phyloP scores from a whole-genome alignment of 208 protist species.

The Acanthamoeba triangularis region DNA sequence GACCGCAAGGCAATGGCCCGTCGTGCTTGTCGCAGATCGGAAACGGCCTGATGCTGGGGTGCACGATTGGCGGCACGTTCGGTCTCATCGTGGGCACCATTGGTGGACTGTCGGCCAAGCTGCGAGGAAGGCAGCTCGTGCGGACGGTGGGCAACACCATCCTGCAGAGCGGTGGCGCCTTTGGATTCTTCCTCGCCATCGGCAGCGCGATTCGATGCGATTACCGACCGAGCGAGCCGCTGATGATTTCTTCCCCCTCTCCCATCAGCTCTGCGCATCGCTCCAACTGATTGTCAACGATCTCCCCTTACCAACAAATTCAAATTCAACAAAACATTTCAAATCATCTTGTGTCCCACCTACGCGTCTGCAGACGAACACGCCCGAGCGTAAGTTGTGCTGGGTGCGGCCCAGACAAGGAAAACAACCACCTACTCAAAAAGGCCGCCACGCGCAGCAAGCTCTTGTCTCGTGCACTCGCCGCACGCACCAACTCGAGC shows the following conservation, averaged over 20 bases:
- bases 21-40: constrained; percentile 33
- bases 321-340: too few relatives aligned
- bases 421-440: too few relatives aligned
- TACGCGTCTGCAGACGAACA: too few relatives aligned
- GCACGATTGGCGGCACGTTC: constrained; percentile 49
- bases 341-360: too few relatives aligned
- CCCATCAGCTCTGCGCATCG: background rate
- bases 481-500: too few relatives aligned
- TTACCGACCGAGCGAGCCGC: background rate
- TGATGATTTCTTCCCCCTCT: constrained; percentile 4
- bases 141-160: constrained; percentile 60
- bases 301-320: background rate
- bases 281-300: background rate
- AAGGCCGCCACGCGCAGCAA: too few relatives aligned
- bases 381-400: too few relatives aligned
- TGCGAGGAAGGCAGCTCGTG: constrained; percentile 58
- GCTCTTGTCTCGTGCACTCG: too few relatives aligned
- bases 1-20: constrained; percentile 21
- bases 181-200: constrained; percentile 64
- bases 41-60: constrained; percentile 58
- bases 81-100: constrained; percentile 59
- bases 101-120: constrained; percentile 44
- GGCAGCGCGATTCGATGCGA: constrained; percentile 57
- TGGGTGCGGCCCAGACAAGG: too few relatives aligned
- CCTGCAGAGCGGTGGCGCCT: constrained; percentile 61